Percentiles rank a stretch among this genome's conserved stretches.
Conservation (phyloP, 345 rosid species). For the Eucalyptus cloeziana region DNA sequence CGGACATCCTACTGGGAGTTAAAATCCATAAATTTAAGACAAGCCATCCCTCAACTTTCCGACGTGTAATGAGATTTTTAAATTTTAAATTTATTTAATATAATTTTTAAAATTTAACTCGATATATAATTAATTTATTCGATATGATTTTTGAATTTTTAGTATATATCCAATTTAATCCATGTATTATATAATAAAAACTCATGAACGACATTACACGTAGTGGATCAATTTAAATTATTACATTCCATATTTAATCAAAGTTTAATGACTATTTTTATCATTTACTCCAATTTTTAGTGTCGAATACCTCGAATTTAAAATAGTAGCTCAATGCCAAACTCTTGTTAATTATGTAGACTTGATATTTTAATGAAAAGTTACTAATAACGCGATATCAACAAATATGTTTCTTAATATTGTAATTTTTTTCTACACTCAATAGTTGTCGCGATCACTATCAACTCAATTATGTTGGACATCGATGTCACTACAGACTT, state of each 20-base stretch:
- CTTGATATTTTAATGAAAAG: no score
- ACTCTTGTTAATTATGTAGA: no score
- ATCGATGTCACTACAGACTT: fast-evolving
- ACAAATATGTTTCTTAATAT: fast-evolving
- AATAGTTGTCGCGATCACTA: fast-evolving
- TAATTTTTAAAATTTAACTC: fast-evolving
- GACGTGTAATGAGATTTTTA: fast-evolving
- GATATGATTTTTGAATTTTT: fast-evolving
- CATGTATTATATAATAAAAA: no score
- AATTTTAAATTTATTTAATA: no score
- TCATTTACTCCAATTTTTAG: fast-evolving
- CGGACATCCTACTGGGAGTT: no score
- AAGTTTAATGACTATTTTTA: no score
- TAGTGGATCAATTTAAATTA: fast-evolving
- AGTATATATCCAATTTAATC: neutral
- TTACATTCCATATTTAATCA: no score
- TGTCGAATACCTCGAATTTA: no score
- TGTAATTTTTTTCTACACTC: no score
- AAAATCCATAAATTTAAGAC: no score
- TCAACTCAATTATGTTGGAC: fast-evolving
- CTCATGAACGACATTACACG: fast-evolving
- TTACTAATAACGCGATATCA: fast-evolving
- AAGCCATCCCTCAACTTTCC: fast-evolving
- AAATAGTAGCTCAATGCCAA: neutral
- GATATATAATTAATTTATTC: neutral